Evolutionary conservation across 2,329 filamentous ascomycete genomes (phyloP).

Genomic region (Xylariaceae sp.): DNA sequence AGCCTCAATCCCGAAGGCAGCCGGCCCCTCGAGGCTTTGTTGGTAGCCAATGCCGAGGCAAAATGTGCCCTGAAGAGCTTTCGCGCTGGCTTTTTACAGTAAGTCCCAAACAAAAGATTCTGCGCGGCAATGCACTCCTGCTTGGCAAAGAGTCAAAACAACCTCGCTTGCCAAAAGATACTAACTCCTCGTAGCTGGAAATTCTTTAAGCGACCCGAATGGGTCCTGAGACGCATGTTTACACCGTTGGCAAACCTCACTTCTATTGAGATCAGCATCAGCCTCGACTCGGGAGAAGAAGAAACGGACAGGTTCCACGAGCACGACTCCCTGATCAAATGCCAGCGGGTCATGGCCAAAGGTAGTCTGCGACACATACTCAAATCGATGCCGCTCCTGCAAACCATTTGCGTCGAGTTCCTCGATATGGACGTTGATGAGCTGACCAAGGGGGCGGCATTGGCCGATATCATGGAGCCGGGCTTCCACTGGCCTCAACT

Average conservation of each 20-base stretch:
- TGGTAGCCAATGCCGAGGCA: slow-evolving; percentile 20
- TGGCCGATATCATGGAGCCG: slow-evolving; percentile 24
- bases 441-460: slow-evolving; percentile 10
- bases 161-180: neutral
- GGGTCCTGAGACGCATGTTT: slow-evolving; percentile 18
- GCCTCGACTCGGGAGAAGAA: slow-evolving; percentile 10
- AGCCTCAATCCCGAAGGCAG: slow-evolving; percentile 19
- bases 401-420: slow-evolving; percentile 24
- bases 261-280: slow-evolving; percentile 22
- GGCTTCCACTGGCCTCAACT: slow-evolving; percentile 26
- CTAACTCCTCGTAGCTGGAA: slow-evolving; percentile 13
- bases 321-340: slow-evolving; percentile 11
- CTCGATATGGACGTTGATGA: slow-evolving; percentile 7
- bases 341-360: slow-evolving; percentile 18
- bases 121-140: too few relatives aligned
- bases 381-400: slow-evolving; percentile 21
- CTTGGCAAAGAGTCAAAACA: too few relatives aligned
- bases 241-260: slow-evolving; percentile 23
- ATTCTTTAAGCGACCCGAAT: slow-evolving; percentile 22
- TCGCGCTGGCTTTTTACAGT: slow-evolving; percentile 17
- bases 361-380: slow-evolving; percentile 26
- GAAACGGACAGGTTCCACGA: slow-evolving; percentile 1
- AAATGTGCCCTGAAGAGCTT: slow-evolving; percentile 19
- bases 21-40: slow-evolving; percentile 24
- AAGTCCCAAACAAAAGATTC: neutral